Conservation (phyloP, 2,329 filamentous ascomycete species). For the Fonsecaea erecta region DNA sequence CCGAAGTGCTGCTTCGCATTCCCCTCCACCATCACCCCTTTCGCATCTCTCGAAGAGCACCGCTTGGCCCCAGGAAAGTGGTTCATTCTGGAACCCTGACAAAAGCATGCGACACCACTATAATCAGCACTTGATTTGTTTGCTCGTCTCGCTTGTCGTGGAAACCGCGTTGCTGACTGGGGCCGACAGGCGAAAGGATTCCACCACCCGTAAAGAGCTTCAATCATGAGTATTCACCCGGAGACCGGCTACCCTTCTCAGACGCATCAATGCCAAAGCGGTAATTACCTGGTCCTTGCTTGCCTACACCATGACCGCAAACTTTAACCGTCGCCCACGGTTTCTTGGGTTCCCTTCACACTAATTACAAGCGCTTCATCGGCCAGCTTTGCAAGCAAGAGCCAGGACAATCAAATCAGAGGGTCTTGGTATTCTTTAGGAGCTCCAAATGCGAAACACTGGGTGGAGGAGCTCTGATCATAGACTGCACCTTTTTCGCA, state of each 20-base stretch:
- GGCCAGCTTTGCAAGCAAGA: not conserved
- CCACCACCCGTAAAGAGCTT: not conserved
- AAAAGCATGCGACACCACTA: not conserved
- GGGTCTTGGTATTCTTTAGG: slow-evolving; percentile 4
- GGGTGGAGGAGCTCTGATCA: not conserved
- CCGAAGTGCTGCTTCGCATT: not conserved
- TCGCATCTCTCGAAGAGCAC: not conserved
- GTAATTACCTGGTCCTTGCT: not conserved
- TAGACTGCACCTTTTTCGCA: not conserved
- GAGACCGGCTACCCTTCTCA: not conserved
- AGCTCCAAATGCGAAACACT: slow-evolving; percentile 16
- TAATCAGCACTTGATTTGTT: slow-evolving; percentile 9
- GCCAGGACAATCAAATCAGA: not conserved
- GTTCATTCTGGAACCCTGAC: not conserved
- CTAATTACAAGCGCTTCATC: not conserved
- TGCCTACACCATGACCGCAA: not conserved
- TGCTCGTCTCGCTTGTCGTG: not conserved
- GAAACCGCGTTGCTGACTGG: slow-evolving; percentile 11
- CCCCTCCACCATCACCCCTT: not conserved
- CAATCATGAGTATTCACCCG: not conserved
- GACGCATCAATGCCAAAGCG: not conserved
- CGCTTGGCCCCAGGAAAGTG: not conserved
- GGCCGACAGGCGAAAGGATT: not conserved
- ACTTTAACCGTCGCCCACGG: not conserved
- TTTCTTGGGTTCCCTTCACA: not conserved